A percentile compares a stretch with the other conserved stretches of the same genome.
phyloP scores from a whole-genome alignment of 495 filamentous ascomycete species.

The Chaetomidium leptoderma region DNA sequence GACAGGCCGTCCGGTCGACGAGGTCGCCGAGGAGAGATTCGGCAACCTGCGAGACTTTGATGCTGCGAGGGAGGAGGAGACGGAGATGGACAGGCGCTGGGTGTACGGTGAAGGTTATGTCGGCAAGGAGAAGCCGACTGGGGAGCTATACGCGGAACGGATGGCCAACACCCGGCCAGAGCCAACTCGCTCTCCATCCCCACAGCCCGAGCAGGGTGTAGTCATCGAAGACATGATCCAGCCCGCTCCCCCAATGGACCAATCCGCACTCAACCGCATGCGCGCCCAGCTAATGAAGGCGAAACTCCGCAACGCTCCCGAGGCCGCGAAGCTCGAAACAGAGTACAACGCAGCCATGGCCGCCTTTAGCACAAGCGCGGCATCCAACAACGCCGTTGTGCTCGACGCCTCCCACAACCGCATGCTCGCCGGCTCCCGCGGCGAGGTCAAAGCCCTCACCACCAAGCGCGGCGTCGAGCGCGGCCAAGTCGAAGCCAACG shows the following conservation, averaged over 20 bases:
- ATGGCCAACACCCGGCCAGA: conserved; percentile 23
- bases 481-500: conserved; percentile 78
- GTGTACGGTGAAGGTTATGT: conserved; percentile 84
- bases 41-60: conserved; percentile 83
- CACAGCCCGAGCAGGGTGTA: conserved; percentile 39
- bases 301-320: conserved; percentile 68
- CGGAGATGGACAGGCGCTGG: conserved; percentile 79
- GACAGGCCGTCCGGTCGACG: conserved; percentile 64
- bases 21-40: conserved; percentile 75
- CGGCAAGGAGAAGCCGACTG: conserved; percentile 81
- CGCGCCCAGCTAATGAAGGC: conserved; percentile 94
- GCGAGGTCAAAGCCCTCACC: conserved; percentile 69
- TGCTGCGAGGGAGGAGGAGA: conserved; percentile 89
- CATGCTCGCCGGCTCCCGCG: conserved; percentile 71
- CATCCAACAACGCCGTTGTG: conserved; percentile 65
- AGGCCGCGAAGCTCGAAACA: conserved; percentile 73
- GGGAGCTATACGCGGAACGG: conserved; percentile 78
- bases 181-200: conserved; percentile 11
- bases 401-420: conserved; percentile 84
- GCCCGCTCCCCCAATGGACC: conserved; percentile 55
- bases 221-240: conserved; percentile 41
- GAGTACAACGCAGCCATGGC: conserved; percentile 78
- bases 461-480: conserved; percentile 76
- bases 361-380: conserved; percentile 39
- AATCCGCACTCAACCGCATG: conserved; percentile 78